phyloP scores from a whole-genome alignment of 176 grass and related monocot genomes.

The Ampelocalamus luodianensis region DNA sequence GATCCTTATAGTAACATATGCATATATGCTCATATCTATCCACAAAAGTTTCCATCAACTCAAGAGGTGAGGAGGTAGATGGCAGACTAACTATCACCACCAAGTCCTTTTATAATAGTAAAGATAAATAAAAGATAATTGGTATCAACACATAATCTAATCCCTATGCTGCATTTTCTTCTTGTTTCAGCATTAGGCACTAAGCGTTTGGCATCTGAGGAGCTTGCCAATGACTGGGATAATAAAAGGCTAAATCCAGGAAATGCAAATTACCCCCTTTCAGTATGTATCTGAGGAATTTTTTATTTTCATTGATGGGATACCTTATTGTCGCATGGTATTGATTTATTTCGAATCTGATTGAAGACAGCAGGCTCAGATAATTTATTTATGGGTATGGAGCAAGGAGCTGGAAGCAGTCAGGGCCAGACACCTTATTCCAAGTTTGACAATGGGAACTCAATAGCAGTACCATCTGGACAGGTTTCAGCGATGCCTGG shows the following conservation, averaged over 20 bases:
- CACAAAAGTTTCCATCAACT: too few relatives aligned
- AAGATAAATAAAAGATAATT: background rate
- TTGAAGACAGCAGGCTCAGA: slow-evolving; percentile 47
- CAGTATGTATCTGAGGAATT: slow-evolving; percentile 41
- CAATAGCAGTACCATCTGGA: slow-evolving; percentile 47
- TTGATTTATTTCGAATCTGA: slow-evolving; percentile 41
- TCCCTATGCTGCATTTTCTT: slow-evolving; percentile 10
- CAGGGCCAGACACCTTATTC: slow-evolving; percentile 54
- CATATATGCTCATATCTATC: too few relatives aligned
- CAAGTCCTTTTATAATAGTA: too few relatives aligned
- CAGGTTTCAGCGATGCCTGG: slow-evolving; percentile 59
- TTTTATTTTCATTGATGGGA: background rate
- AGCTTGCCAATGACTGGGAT: slow-evolving; percentile 80
- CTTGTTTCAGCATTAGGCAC: slow-evolving; percentile 71
- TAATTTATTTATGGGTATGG: slow-evolving; percentile 55
- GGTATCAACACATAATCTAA: background rate
- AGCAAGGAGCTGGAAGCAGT: slow-evolving; percentile 59
- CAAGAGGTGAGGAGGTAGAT: too few relatives aligned
- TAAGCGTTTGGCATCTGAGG: slow-evolving; percentile 86
- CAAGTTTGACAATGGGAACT: slow-evolving; percentile 63
- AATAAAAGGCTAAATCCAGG: slow-evolving; percentile 91
- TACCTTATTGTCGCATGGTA: slow-evolving; percentile 26
- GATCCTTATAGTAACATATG: too few relatives aligned
- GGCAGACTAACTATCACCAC: too few relatives aligned
- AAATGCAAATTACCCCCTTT: slow-evolving; percentile 60